Evolutionary conservation across 139 green algal genomes (phyloP).

Genomic region (Nannochloris sp.): DNA sequence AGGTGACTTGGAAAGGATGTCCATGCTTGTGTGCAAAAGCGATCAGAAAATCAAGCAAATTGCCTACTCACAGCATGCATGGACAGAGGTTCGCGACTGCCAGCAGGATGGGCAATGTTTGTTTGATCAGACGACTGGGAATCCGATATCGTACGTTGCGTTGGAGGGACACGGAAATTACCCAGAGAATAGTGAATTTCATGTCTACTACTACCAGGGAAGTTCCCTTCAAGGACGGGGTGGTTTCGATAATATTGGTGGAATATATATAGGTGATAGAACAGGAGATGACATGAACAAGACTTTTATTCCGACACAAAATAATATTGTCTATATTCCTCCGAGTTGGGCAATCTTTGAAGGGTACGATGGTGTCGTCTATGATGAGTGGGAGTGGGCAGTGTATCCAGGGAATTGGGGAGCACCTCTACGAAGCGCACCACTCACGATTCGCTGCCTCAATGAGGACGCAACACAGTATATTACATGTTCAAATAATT

Average conservation of each 20-base stretch:
- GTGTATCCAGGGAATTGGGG: constrained; percentile 24
- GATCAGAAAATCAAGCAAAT: constrained; percentile 11
- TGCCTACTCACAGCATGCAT: constrained; percentile 20
- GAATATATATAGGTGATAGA: constrained; percentile 19
- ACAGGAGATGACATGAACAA: not conserved
- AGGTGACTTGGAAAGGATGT: constrained; percentile 20
- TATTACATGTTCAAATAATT: too few species aligned
- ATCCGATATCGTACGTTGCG: constrained; percentile 2
- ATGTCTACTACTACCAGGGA: constrained; percentile 4
- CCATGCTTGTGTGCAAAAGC: constrained; percentile 18
- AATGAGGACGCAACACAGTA: not conserved
- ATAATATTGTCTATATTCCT: constrained; percentile 13
- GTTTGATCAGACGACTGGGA: constrained; percentile 3
- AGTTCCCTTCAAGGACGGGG: not conserved
- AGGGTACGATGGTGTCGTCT: not conserved
- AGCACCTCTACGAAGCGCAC: not conserved
- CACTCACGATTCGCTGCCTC: constrained; percentile 8
- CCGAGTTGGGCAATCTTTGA: not conserved
- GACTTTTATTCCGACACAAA: constrained; percentile 10
- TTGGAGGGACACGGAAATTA: constrained; percentile 24
- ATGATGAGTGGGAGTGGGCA: constrained; percentile 12
- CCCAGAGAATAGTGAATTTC: not conserved
- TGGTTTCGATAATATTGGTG: constrained; percentile 18
- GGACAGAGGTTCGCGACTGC: constrained; percentile 25
- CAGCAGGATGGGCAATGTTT: constrained; percentile 13